Base-by-base conservation (phyloP, 495 filamentous ascomycete genomes). In the Neurospora tetraspora region DNA sequence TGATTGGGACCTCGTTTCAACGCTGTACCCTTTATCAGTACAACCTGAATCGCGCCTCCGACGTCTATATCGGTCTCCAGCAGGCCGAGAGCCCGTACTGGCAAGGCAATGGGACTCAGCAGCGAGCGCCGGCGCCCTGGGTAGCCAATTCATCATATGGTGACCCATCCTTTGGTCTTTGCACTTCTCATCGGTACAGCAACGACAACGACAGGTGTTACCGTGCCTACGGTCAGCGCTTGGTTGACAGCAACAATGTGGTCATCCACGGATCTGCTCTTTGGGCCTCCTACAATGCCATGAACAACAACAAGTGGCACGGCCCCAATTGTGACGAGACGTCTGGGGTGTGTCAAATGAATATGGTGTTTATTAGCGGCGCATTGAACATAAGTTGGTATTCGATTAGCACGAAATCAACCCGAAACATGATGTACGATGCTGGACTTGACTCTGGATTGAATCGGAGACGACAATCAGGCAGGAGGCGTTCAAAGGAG, bases 31-130 rank as follows among this genome's bases (percentile, higher is more conserved):
- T 93, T 23, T 94, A 94, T 83, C 91, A 93, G 80, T 93, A 92
- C 78, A 83, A 91, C 71, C 78, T 93, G 68, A 77, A 84, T 70
- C 85, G 85, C 61, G 89, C 91, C 3, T 76, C 85, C 73, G 88
- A 91, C 75, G 82, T 92, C 69, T 92, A 89, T 80, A 86, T 89
- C 76, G 88, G 85, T 4, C 79, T 89, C 47, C 89, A 92, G 69
- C 92, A 94, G 77, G 88, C 90, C 12, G 92, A 94, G 77, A 89
- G 87, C 0, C 89, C 91, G 7, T 94, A 94, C 81, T 92, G 88
- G 82, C 91, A 93, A 81, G 82, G 87, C 42, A 31, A 42, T 11
- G 73, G 74, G 9, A 92, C 91, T 78, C 89, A 91, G 1, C 81
- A 83, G 69, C 82, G 73, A 31, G 78, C 78, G 23, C 76, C 76